These are phyloP conservation scores for Lobulomyces angularis DNA, from an alignment of 192 early-diverging fungal genomes.

Conservation along the genomic window DNA sequence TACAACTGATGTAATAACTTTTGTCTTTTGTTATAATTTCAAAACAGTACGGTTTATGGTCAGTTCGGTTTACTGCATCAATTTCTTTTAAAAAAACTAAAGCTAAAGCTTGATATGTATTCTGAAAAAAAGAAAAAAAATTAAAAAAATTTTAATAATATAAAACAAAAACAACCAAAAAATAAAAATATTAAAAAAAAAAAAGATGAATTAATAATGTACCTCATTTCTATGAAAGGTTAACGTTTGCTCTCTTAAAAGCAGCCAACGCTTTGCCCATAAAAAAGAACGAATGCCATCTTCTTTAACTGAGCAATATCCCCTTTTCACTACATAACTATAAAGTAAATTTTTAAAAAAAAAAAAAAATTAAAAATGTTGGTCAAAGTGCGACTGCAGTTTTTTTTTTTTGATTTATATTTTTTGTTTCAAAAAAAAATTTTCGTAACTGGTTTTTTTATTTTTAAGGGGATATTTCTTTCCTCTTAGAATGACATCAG, in stretches of 20 bases:
- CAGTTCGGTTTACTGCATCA: slow-evolving; percentile 70
- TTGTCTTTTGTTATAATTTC: slow-evolving; percentile 88
- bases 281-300: slow-evolving; percentile 81
- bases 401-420: too few relatives aligned
- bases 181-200: too few relatives aligned
- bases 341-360: too few relatives aligned
- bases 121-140: too few relatives aligned
- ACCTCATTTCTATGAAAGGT: slow-evolving; percentile 93
- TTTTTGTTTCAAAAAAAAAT: too few relatives aligned
- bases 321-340: slow-evolving; percentile 63
- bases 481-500: too few relatives aligned
- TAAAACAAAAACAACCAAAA: too few relatives aligned
- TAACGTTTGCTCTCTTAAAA: slow-evolving; percentile 78
- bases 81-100: slow-evolving; percentile 91
- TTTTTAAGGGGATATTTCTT: too few relatives aligned
- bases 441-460: too few relatives aligned
- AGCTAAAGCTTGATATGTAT: slow-evolving; percentile 73
- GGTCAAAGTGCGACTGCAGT: too few relatives aligned
- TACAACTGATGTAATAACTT: slow-evolving; percentile 83
- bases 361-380: too few relatives aligned
- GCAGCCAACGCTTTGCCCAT: slow-evolving; percentile 88
- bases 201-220: slow-evolving; percentile 12
- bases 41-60: slow-evolving; percentile 87
- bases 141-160: too few relatives aligned
- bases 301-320: slow-evolving; percentile 82